phyloP scores from a whole-genome alignment of 805 yeast genomes.

The Yamadazyma tumulicola region DNA sequence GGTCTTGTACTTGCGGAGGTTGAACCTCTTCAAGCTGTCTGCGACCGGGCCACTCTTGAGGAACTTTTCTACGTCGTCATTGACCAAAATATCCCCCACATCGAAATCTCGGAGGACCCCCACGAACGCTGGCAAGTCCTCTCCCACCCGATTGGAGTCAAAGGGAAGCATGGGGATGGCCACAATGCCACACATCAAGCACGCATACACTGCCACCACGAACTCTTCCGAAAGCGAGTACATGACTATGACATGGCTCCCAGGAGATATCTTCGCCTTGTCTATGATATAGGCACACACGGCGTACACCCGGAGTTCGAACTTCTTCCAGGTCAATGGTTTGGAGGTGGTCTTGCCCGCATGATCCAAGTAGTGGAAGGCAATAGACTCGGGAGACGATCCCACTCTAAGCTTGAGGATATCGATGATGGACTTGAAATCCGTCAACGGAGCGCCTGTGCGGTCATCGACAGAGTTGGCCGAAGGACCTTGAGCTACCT shows the following conservation, averaged over 20 bases:
- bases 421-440: constrained; percentile 68
- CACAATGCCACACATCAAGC: constrained; percentile 74
- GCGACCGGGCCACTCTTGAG: constrained; percentile 67
- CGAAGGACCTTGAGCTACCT: constrained; percentile 74
- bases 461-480: constrained; percentile 75
- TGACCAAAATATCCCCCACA: constrained; percentile 70
- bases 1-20: constrained; percentile 26
- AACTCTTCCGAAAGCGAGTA: constrained; percentile 87
- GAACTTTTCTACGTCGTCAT: constrained; percentile 67
- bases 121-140: constrained; percentile 67
- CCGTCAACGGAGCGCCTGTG: constrained; percentile 68
- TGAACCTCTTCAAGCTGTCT: constrained; percentile 51
- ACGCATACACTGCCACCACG: constrained; percentile 78
- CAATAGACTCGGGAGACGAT: constrained; percentile 74
- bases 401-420: constrained; percentile 75
- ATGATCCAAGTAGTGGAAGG: constrained; percentile 50
- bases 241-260: constrained; percentile 75
- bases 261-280: constrained; percentile 60
- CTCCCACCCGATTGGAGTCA: constrained; percentile 62
- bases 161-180: constrained; percentile 76
- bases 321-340: constrained; percentile 67
- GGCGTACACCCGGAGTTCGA: constrained; percentile 73
- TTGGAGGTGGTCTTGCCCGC: constrained; percentile 32
- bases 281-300: constrained; percentile 67
- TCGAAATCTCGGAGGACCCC: constrained; percentile 68